A percentile compares a stretch with the other conserved stretches of the same genome.
These are phyloP conservation scores for Teunomyces funiuensis DNA, from an alignment of 805 yeast genomes.

Conservation along the genomic window DNA sequence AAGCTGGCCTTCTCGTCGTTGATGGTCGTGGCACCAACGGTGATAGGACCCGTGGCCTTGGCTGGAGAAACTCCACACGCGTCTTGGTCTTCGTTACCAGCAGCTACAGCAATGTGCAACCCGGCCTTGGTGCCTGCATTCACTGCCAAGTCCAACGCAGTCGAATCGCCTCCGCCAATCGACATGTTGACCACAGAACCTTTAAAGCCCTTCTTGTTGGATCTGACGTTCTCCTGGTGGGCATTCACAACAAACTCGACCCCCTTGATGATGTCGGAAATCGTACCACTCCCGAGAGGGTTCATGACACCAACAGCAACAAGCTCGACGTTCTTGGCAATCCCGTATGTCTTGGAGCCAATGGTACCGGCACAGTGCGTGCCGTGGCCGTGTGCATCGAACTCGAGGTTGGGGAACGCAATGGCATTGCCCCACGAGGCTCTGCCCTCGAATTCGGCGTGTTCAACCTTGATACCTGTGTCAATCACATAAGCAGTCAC, in stretches of 20 bases:
- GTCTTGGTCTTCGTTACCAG: conserved; percentile 91
- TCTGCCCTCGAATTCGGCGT: conserved; percentile 65
- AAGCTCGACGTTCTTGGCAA: conserved; percentile 58
- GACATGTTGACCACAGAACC: conserved; percentile 93
- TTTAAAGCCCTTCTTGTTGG: conserved; percentile 63
- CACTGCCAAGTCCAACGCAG: conserved; percentile 82
- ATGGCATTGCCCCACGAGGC: conserved; percentile 53
- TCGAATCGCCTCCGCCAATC: conserved; percentile 89
- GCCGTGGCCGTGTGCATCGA: conserved; percentile 85
- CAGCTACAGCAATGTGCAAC: conserved; percentile 91
- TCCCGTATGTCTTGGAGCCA: conserved; percentile 80
- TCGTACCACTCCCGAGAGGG: conserved; percentile 38
- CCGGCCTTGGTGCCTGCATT: conserved; percentile 89
- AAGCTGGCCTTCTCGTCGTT: conserved; percentile 91
- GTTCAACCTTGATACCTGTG: conserved; percentile 68
- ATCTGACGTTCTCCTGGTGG: conserved; percentile 39
- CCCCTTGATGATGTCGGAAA: conserved; percentile 44
- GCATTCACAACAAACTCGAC: conserved; percentile 46
- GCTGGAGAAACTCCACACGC: conserved; percentile 95
- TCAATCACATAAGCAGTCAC: conserved; percentile 80
- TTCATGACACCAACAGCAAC: conserved; percentile 45
- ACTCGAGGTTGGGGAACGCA: conserved; percentile 39
- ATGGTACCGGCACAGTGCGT: conserved; percentile 91
- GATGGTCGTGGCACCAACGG: conserved; percentile 93
- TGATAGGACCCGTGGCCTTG: conserved; percentile 75